Conservation (phyloP, 805 yeast species). For the Ogataea trehaloabstinens region DNA sequence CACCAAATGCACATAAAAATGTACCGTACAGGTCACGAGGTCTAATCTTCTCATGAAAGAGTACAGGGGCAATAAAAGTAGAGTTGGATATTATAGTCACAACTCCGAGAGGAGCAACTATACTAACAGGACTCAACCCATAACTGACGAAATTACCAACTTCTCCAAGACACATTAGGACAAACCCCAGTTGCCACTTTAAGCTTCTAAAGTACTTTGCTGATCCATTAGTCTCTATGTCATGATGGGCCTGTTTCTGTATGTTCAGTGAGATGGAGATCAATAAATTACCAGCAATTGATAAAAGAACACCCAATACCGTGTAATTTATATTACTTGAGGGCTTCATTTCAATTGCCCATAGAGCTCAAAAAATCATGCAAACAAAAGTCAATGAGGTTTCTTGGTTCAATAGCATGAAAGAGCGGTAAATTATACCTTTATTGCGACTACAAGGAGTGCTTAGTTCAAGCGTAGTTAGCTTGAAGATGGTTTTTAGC, state of each 20-base stretch:
- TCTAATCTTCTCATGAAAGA: slow-evolving; percentile 40
- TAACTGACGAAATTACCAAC: slow-evolving; percentile 47
- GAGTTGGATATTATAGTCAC: slow-evolving; percentile 47
- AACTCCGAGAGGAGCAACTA: slow-evolving; percentile 50
- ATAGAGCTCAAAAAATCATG: too few species aligned
- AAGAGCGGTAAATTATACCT: too few species aligned
- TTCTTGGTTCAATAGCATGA: too few species aligned
- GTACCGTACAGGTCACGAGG: slow-evolving; percentile 39
- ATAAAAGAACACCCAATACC: slow-evolving; percentile 22
- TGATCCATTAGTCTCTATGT: slow-evolving; percentile 5
- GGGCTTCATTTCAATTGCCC: not conserved
- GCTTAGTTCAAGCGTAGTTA: too few species aligned
- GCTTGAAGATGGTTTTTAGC: too few species aligned
- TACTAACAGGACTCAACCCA: slow-evolving; percentile 46
- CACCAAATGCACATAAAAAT: slow-evolving; percentile 39
- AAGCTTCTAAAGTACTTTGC: slow-evolving; percentile 15
- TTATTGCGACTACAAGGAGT: too few species aligned
- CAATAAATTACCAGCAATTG: slow-evolving; percentile 27
- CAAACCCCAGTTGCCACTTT: slow-evolving; percentile 42
- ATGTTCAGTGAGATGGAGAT: slow-evolving; percentile 28
- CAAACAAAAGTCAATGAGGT: too few species aligned
- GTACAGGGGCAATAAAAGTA: slow-evolving; percentile 43
- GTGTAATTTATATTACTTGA: slow-evolving; percentile 10
- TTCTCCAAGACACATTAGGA: slow-evolving; percentile 44
- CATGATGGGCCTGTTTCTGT: slow-evolving; percentile 28